Base-by-base conservation (phyloP, 2,329 filamentous ascomycete species). In the Pseudodiploospora longispora region DNA sequence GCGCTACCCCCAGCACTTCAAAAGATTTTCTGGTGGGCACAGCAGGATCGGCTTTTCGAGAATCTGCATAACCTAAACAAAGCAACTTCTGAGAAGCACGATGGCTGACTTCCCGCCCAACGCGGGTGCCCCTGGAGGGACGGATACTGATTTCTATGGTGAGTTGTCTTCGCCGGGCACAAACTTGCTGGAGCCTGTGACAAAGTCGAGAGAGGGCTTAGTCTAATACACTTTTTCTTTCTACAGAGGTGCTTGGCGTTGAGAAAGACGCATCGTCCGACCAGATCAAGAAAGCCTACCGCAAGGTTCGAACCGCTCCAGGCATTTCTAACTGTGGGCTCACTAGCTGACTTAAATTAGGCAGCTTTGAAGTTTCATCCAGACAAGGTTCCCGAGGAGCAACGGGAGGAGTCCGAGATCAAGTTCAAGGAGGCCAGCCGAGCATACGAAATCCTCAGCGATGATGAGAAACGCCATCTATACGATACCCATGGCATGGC, bases 401-500 rank as follows among this genome's bases (percentile, higher is more conserved):
- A 90, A 60, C 84, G 91, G 55, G 83, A 82, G 61, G 85, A 84
- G 54, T 88, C 93, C 48, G 93, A 97, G 65, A 75, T 82, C 60
- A 89, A 83, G 60, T 98, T 98, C 81, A 98, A 98, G 70, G 73
- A 82, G 44, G 83, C 95, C 46, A 90, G 86, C 48, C 85, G 94
- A 69, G 93, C 93, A 55, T 98, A 98, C 73, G 93, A 98, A 63
- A 97, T 98, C 61, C 87, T 98, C 44, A 85, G 81, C 68, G 91
- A 98, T 74, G 91, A 97, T 51, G 82, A 97, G 50, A 96, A 95
- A 66, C 85, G 93, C 59, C 77, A 86, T 45, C 69, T 94, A 50
- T 98, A 98, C 71, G 93, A 98, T 61, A 82, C 81, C 50, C 87
- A 95, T 62, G 93, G 93, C 69, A 96, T 97, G 90, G 80, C 86